Percentiles rank a stretch among this genome's conserved stretches.
phyloP scores from a whole-genome alignment of 441 rosid genomes.

The Pelargonium myrrhifolium region DNA sequence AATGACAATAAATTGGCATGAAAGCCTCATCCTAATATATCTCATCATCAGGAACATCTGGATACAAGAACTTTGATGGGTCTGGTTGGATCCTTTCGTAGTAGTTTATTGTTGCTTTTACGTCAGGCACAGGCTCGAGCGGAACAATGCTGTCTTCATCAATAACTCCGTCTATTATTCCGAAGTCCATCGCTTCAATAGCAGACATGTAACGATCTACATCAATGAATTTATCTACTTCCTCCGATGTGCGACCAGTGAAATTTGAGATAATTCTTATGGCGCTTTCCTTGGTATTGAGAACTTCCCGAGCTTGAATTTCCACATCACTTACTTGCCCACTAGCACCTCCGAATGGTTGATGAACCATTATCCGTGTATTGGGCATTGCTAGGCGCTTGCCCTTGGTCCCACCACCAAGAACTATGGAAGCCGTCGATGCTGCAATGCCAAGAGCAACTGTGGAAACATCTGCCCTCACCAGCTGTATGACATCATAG shows the following conservation, averaged over 20 bases:
- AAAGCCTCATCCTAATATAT: constrained; percentile 37
- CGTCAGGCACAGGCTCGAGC: constrained; percentile 65
- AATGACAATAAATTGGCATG: constrained; percentile 2
- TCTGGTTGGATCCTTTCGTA: constrained; percentile 50
- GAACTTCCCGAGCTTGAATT: constrained; percentile 78
- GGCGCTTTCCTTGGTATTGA: constrained; percentile 68
- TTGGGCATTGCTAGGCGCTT: constrained; percentile 96
- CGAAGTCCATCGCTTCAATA: constrained; percentile 84
- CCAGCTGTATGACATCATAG: constrained; percentile 78
- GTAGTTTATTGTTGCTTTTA: constrained; percentile 46
- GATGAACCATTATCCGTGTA: constrained; percentile 88
- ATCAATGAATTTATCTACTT: constrained; percentile 67
- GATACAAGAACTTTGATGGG: constrained; percentile 71
- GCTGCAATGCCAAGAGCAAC: constrained; percentile 81
- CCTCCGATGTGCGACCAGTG: constrained; percentile 62
- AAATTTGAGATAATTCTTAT: constrained; percentile 55
- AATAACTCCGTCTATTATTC: constrained; percentile 84
- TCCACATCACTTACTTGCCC: constrained; percentile 79
- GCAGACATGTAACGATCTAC: constrained; percentile 89
- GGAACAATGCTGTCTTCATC: constrained; percentile 83
- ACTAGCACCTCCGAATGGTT: constrained; percentile 84
- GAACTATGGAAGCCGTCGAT: constrained; percentile 81
- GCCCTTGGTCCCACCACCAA: constrained; percentile 87
- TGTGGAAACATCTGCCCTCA: constrained; percentile 89
- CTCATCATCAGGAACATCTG: constrained; percentile 85